A percentile compares a stretch with the other conserved stretches of the same genome.
These are phyloP conservation scores for Diutina rugosa DNA, from an alignment of 1,139 yeast species.

Conservation along the genomic window DNA sequence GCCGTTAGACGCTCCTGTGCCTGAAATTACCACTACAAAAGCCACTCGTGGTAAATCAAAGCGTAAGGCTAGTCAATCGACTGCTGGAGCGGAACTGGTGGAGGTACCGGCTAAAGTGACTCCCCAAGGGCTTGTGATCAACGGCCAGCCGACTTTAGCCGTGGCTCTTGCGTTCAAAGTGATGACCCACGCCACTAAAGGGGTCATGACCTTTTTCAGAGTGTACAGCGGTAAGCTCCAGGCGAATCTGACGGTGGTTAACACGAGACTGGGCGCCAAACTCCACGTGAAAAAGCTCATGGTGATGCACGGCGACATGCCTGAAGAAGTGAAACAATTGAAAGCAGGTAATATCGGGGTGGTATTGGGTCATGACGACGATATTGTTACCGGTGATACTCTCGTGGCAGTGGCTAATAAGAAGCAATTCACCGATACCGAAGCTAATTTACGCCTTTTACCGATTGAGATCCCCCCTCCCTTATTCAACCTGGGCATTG, in stretches of 20 bases:
- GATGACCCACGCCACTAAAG: constrained; percentile 70
- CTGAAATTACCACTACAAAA: constrained; percentile 31
- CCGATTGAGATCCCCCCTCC: constrained; percentile 89
- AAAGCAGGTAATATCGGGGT: constrained; percentile 86
- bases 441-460: constrained; percentile 40
- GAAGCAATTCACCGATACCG: constrained; percentile 32
- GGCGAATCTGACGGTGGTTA: constrained; percentile 48
- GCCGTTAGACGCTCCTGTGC: constrained; percentile 53
- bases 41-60: constrained; percentile 4
- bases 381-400: constrained; percentile 84
- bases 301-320: constrained; percentile 81
- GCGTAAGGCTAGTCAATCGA: constrained; percentile 2
- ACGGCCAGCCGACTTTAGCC: constrained; percentile 43
- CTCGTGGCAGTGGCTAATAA: constrained; percentile 44
- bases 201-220: constrained; percentile 75
- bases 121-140: constrained; percentile 36
- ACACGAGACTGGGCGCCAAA: constrained; percentile 58
- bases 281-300: constrained; percentile 56
- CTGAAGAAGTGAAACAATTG: constrained; percentile 53
- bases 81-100: constrained; percentile 6
- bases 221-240: constrained; percentile 73
- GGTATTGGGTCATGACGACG: constrained; percentile 56
- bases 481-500: constrained; percentile 75
- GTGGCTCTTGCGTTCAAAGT: constrained; percentile 91
- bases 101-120: constrained; percentile 25